Percentiles rank a stretch among this genome's conserved stretches.
These are phyloP conservation scores for Botrytis paeoniae DNA, from an alignment of 2,329 filamentous ascomycete species.

Conservation along the genomic window DNA sequence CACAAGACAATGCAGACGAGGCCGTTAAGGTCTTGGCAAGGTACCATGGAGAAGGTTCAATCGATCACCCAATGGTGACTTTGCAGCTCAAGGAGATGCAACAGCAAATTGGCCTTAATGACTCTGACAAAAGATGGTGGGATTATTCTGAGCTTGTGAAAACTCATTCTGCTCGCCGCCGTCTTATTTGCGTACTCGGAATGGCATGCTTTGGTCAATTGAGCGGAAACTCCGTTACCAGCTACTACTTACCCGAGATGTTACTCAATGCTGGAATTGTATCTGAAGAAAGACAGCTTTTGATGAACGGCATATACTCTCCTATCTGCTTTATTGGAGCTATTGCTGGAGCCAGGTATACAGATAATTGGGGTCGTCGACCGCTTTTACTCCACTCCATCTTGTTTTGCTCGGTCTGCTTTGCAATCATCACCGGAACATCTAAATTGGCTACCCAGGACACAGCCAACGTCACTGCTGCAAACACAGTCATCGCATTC, in stretches of 20 bases:
- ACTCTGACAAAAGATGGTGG: conserved; percentile 37
- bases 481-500: conserved; percentile 48
- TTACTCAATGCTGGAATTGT: conserved; percentile 30
- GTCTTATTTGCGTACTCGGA: conserved; percentile 36
- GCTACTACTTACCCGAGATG: conserved; percentile 33
- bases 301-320: conserved; percentile 42
- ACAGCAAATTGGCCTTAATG: conserved; percentile 30
- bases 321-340: conserved; percentile 40
- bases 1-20: conserved; percentile 54
- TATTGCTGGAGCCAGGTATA: conserved; percentile 26
- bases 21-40: conserved; percentile 54
- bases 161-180: conserved; percentile 30
- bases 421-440: conserved; percentile 49
- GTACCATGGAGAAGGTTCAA: conserved; percentile 50
- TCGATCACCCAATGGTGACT: conserved; percentile 31
- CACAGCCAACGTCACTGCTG: conserved; percentile 37
- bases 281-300: conserved; percentile 42
- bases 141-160: conserved; percentile 35
- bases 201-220: conserved; percentile 37
- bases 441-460: conserved; percentile 40
- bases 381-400: conserved; percentile 47
- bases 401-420: conserved; percentile 46
- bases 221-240: conserved; percentile 38
- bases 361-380: conserved; percentile 34
- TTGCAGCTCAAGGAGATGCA: conserved; percentile 34